These are phyloP conservation scores for Spathaspora gorwiae DNA, from an alignment of 805 yeast species.

Conservation along the genomic window DNA sequence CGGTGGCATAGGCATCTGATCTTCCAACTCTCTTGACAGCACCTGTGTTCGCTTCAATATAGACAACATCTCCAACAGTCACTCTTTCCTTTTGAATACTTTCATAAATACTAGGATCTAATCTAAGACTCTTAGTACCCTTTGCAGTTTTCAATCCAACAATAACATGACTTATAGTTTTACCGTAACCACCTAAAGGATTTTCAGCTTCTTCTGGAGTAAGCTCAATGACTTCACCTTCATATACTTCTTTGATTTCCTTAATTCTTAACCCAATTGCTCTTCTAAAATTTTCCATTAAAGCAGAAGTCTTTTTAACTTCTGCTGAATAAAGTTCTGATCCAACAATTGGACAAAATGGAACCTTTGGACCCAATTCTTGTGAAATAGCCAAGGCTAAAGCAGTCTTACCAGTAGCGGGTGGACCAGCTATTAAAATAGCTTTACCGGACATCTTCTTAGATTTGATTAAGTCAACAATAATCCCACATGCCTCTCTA, in stretches of 20 bases:
- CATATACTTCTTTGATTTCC: slow-evolving; percentile 96
- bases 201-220: slow-evolving; percentile 95
- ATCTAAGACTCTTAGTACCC: slow-evolving; percentile 82
- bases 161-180: slow-evolving; percentile 89
- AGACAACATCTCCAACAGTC: slow-evolving; percentile 92
- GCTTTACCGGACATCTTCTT: slow-evolving; percentile 95
- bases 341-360: slow-evolving; percentile 96
- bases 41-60: slow-evolving; percentile 96
- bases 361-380: slow-evolving; percentile 94
- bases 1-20: slow-evolving; percentile 98
- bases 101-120: slow-evolving; percentile 91
- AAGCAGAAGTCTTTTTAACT: slow-evolving; percentile 91
- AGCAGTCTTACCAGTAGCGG: slow-evolving; percentile 98
- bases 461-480: slow-evolving; percentile 88
- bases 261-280: slow-evolving; percentile 95
- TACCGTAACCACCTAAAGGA: slow-evolving; percentile 97
- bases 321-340: slow-evolving; percentile 93
- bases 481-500: slow-evolving; percentile 89
- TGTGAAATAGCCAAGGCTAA: slow-evolving; percentile 93
- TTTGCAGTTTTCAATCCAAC: slow-evolving; percentile 90
- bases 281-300: slow-evolving; percentile 94
- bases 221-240: slow-evolving; percentile 95
- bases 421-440: slow-evolving; percentile 93
- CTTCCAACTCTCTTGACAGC: slow-evolving; percentile 96
- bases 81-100: slow-evolving; percentile 93